A percentile compares a stretch with the other conserved stretches of the same genome.
Evolutionary conservation across 2,329 filamentous ascomycete genomes (phyloP).

Genomic region (Domatiomyces catenatus): DNA sequence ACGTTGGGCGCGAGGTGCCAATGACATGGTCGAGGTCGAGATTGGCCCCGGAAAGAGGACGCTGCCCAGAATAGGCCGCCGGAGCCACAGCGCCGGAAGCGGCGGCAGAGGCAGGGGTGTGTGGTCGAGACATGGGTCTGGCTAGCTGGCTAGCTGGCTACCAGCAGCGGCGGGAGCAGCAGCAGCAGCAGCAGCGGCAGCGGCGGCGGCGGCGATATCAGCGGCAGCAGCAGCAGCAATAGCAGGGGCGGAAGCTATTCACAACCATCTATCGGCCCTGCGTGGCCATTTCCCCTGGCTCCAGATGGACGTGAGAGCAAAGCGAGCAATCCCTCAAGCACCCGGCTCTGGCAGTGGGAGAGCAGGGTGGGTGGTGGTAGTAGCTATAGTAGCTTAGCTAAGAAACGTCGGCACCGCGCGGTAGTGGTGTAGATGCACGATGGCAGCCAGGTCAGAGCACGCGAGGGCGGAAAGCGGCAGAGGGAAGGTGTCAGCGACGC

Average conservation of each 20-base stretch:
- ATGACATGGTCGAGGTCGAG: slow-evolving; percentile 23
- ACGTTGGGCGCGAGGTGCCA: slow-evolving; percentile 20
- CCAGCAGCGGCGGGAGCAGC: too few species aligned
- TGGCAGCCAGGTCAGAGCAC: background rate
- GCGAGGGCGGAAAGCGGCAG: background rate
- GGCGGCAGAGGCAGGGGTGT: slow-evolving; percentile 18
- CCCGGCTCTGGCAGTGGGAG: too few species aligned
- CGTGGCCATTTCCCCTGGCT: too few species aligned
- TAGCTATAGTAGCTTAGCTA: background rate
- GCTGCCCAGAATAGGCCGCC: slow-evolving; percentile 25
- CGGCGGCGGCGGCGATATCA: too few species aligned
- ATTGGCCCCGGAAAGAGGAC: slow-evolving; percentile 19
- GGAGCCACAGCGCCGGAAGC: background rate
- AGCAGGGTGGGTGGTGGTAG: background rate
- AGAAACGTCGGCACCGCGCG: background rate
- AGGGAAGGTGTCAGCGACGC: background rate
- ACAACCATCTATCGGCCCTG: too few species aligned
- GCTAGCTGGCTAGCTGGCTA: too few species aligned
- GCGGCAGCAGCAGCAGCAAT: too few species aligned
- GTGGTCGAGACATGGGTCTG: slow-evolving; percentile 16
- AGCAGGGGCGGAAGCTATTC: too few species aligned
- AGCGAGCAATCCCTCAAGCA: too few species aligned
- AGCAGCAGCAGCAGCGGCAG: too few species aligned
- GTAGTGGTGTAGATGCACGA: background rate
- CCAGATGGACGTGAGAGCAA: too few species aligned